Conservation (phyloP, 257 asterid species). For the Gentiana dahurica region DNA sequence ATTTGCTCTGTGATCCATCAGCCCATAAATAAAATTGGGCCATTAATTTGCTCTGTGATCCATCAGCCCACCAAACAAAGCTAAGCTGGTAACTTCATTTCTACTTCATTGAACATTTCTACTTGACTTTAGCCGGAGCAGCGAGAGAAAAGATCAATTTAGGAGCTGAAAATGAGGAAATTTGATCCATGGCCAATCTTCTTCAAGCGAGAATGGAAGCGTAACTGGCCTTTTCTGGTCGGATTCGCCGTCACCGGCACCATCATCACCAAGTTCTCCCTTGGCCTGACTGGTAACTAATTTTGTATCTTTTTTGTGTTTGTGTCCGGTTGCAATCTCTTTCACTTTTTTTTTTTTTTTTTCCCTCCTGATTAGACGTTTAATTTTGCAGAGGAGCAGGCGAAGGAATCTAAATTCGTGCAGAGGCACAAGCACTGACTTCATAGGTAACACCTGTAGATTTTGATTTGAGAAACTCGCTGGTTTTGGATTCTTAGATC, state of each 20-base stretch:
- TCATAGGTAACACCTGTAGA: too few relatives aligned
- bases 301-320: background rate
- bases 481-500: too few relatives aligned
- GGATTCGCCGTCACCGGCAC: constrained; percentile 31
- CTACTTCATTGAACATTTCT: too few relatives aligned
- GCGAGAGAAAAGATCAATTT: background rate
- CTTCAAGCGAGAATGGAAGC: constrained; percentile 25
- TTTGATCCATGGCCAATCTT: constrained; percentile 31
- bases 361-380: too few relatives aligned
- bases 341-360: background rate
- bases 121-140: background rate
- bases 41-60: too few relatives aligned
- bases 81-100: too few relatives aligned
- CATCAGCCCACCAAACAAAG: too few relatives aligned
- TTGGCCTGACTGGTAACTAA: constrained; percentile 21
- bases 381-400: constrained; percentile 23
- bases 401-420: constrained; percentile 21
- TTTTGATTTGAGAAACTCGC: too few relatives aligned
- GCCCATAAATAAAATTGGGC: too few relatives aligned
- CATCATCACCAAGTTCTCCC: constrained; percentile 26
- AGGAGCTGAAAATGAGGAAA: constrained; percentile 16
- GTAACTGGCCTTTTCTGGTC: constrained; percentile 29
- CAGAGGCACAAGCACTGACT: constrained; percentile 19
- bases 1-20: too few relatives aligned
- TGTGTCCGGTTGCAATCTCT: too few relatives aligned